Evolutionary conservation across 2,329 filamentous ascomycete species (phyloP), one percentile per base, ranked within the genome.

Genomic region (Cyphellophora attinorum): DNA sequence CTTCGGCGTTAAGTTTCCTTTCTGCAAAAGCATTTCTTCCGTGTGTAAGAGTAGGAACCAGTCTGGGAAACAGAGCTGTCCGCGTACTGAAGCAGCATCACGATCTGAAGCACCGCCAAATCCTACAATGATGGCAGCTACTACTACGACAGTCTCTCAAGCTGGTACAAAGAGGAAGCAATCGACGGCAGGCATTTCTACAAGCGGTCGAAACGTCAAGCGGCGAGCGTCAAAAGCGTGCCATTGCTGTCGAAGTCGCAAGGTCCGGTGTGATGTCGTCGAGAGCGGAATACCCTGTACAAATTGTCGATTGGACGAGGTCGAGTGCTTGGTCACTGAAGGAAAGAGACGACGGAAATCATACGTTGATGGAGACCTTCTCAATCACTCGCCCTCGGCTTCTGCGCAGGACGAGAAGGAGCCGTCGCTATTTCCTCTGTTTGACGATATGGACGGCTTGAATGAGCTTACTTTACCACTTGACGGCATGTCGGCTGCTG

Each of bases 211-310:
- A 39, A 74, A 74, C 35, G 74, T 79, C 34, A 95, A 94, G 62
- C 74, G 86, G 52, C 75, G 88, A 53, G 86, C 88, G n/a, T 85
- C 86, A 6, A 83, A 89, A 49, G 88, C 88, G 12, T 95, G 88
- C 57, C 84, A 85, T 43, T 85, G 81, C 50, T 94, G 88, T 61
- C 75, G 88, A 51, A 79, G 82, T 38, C 78, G 88, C 54, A 95
- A 95, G 58, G 88, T 95, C 27, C 76, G 88, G 38, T 95, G 88
- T 65, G 88, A 95, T 64, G 86, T 94, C 37, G 85, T 91, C 39
- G 85, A 93, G 58, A 74, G 76, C 57, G 81, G 81, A 31, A 80
- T 80, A 28, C 85, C 85, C 2, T 93, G 85, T 58, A 86, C 83
- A 37, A 93, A 93, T 59, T 93, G 85, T 62, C 71, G 83, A 14